Conservation (phyloP, 2,329 filamentous ascomycete genomes). For the Arachnomyces sp. region DNA sequence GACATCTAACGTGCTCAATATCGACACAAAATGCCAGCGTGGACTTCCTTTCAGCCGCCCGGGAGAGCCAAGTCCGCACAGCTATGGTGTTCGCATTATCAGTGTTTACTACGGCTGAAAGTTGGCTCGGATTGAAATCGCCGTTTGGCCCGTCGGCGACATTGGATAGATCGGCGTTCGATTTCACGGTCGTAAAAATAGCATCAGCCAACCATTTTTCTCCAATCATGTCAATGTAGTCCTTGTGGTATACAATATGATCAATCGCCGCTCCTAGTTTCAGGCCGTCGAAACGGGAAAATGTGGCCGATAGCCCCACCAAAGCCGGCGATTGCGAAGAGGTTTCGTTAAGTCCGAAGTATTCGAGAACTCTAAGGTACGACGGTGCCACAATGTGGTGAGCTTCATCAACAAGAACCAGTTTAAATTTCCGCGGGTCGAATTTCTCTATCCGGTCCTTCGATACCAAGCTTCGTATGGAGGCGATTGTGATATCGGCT, state of each 20-base stretch:
- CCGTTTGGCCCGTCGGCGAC: conserved; percentile 60
- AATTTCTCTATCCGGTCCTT: conserved; percentile 74
- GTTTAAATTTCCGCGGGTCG: conserved; percentile 70
- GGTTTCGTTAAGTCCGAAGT: conserved; percentile 63
- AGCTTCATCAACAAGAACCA: conserved; percentile 89
- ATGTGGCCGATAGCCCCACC: conserved; percentile 81
- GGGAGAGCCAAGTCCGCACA: conserved; percentile 76
- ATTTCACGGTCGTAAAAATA: conserved; percentile 87
- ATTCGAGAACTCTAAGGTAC: conserved; percentile 66
- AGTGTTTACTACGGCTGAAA: conserved; percentile 79
- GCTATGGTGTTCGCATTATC: conserved; percentile 72
- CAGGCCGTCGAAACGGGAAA: conserved; percentile 75
- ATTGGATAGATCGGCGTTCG: conserved; percentile 68
- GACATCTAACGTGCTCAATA: conserved; percentile 65
- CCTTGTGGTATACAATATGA: conserved; percentile 91
- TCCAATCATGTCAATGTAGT: conserved; percentile 72
- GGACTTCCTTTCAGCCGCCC: conserved; percentile 65
- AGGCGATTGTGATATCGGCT: conserved; percentile 91
- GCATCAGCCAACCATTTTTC: conserved; percentile 89
- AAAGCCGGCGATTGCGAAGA: conserved; percentile 54
- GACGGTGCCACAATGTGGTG: conserved; percentile 87
- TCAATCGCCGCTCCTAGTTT: conserved; percentile 79
- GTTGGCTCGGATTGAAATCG: conserved; percentile 71
- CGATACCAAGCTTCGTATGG: conserved; percentile 75
- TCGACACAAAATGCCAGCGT: conserved; percentile 95